Conservation (phyloP, 2,329 filamentous ascomycete genomes). For the Aureobasidium sp. region DNA sequence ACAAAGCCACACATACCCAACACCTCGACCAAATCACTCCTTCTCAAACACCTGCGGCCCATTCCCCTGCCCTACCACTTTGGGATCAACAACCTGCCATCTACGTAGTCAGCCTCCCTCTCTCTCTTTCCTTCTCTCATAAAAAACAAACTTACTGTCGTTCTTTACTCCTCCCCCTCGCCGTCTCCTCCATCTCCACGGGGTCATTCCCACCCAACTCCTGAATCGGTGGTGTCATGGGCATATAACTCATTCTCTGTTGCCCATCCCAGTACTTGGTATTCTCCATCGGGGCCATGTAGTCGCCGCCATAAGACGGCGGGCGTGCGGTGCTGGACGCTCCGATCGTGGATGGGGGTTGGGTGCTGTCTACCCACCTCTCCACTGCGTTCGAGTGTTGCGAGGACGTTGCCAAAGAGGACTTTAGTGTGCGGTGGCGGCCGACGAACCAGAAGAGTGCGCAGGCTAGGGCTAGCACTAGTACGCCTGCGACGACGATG, state of each 20-base stretch:
- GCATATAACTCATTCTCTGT: neutral
- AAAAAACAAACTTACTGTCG: neutral
- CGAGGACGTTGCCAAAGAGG: neutral
- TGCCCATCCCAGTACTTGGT: neutral
- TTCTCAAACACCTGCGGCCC: neutral
- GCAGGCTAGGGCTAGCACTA: constrained; percentile 54
- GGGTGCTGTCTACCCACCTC: constrained; percentile 1
- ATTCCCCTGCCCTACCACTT: neutral
- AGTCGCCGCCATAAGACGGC: neutral
- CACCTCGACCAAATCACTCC: too few relatives aligned
- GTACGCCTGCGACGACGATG: constrained; percentile 57
- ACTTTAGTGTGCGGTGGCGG: constrained; percentile 23
- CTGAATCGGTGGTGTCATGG: neutral
- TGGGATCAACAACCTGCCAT: neutral
- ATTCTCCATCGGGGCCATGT: neutral
- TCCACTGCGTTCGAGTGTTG: neutral
- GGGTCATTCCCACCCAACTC: neutral
- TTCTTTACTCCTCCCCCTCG: neutral
- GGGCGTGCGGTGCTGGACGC: neutral
- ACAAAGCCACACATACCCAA: too few relatives aligned
- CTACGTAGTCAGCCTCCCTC: constrained; percentile 6
- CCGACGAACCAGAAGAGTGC: constrained; percentile 60
- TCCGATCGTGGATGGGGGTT: neutral
- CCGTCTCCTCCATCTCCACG: constrained; percentile 5
- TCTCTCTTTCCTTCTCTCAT: neutral